phyloP scores from a whole-genome alignment of 2,329 filamentous ascomycete genomes.

The Xylariaceae sp. region DNA sequence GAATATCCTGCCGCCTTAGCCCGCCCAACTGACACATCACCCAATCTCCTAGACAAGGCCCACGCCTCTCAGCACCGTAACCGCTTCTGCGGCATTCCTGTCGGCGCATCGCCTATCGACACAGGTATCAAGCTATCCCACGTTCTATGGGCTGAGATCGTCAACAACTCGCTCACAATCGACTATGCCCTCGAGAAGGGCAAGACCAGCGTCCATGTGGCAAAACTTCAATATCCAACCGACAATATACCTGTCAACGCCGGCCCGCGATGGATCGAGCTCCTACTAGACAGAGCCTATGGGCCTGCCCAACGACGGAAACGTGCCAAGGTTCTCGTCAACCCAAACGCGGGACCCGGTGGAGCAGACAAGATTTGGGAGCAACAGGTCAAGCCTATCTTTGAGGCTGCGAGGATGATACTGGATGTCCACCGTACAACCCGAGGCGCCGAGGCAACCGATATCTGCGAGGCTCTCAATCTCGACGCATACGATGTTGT shows the following conservation, averaged over 20 bases:
- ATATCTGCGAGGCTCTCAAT: constrained; percentile 72
- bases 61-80: constrained; percentile 16
- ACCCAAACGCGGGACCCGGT: constrained; percentile 85
- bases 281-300: constrained; percentile 68
- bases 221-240: constrained; percentile 58
- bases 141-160: constrained; percentile 73
- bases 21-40: too few species aligned
- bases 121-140: constrained; percentile 69
- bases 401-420: constrained; percentile 74
- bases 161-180: constrained; percentile 60
- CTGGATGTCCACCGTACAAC: constrained; percentile 71
- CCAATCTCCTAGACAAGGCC: constrained; percentile 15
- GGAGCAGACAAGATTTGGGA: constrained; percentile 69
- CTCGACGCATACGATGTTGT: constrained; percentile 79
- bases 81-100: constrained; percentile 22
- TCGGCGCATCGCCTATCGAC: constrained; percentile 14
- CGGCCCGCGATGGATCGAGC: constrained; percentile 57
- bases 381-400: constrained; percentile 72
- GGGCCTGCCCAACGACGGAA: constrained; percentile 63
- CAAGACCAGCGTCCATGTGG: constrained; percentile 58
- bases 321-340: constrained; percentile 82
- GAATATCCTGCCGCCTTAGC: too few species aligned
- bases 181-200: constrained; percentile 63
- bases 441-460: constrained; percentile 70
- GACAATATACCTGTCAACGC: constrained; percentile 40